These are phyloP conservation scores for Phytophthora idaei DNA, from an alignment of 352 stramenopile genomes.

Conservation along the genomic window DNA sequence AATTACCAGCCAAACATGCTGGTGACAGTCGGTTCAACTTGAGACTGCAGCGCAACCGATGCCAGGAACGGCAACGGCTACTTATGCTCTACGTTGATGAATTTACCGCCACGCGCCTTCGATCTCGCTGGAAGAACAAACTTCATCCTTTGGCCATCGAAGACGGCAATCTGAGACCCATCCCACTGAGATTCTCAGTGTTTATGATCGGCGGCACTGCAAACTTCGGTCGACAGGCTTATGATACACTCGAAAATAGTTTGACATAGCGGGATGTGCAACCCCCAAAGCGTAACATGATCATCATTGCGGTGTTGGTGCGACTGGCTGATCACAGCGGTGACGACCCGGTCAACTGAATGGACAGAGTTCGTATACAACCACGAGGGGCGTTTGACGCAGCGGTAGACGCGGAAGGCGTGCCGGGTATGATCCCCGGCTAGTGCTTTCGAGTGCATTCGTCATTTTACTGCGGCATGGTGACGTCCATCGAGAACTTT, in stretches of 20 bases:
- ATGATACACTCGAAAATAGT: constrained; percentile 17
- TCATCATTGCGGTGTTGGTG: constrained; percentile 9
- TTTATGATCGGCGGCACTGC: constrained; percentile 16
- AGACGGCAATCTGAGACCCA: too few species aligned
- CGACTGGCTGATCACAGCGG: constrained; percentile 5
- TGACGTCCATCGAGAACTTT: neutral
- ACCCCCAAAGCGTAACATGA: constrained; percentile 14
- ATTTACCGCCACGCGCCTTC: too few species aligned
- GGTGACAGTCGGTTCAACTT: too few species aligned
- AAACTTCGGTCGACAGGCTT: constrained; percentile 11
- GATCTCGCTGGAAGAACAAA: too few species aligned
- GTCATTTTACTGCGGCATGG: neutral
- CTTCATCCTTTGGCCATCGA: too few species aligned
- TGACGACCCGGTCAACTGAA: constrained; percentile 13
- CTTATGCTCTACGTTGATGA: too few species aligned
- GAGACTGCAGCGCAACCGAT: too few species aligned
- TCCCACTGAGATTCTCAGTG: too few species aligned
- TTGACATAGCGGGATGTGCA: constrained; percentile 1
- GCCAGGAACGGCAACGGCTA: too few species aligned
- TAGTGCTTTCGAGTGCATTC: neutral
- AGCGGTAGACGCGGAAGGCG: neutral
- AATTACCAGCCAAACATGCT: too few species aligned
- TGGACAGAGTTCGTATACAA: constrained; percentile 8
- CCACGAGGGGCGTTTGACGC: neutral
- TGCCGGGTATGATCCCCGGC: neutral